Evolutionary conservation across 495 filamentous ascomycete species (phyloP), one percentile per base, ranked within the genome.

Genomic region (Cladorrhinum samala): DNA sequence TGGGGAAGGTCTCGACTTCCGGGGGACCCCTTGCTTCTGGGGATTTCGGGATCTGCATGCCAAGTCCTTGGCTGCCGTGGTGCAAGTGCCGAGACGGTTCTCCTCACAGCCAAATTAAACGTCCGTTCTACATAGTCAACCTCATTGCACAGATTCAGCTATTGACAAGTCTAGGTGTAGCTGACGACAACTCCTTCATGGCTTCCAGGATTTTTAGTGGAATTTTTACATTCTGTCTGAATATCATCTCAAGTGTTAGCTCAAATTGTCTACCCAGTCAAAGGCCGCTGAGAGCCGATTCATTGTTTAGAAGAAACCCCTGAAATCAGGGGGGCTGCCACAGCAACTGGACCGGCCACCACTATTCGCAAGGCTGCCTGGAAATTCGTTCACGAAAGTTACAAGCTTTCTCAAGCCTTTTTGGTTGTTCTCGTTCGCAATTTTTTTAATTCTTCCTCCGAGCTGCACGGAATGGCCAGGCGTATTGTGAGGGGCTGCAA

Each of bases 41-140:
- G 55, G 55, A 43, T n/a, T 20, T 43, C 42, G 24, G 49, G 59
- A 65, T 63, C 60, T 66, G 63, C 60, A 62, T 30, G 56, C 57
- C 59, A 64, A 67, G 57, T 43, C 13, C 23, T 52, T 52, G 43
- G 39, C 19, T 58, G 37, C 58, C 53, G 42, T 37, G 41, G 42
- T 39, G 46, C 54, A 55, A 61, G 47, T 64, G 61, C 58, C 61
- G 61, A 57, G 25, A 48, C 21, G 9, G 8, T 45, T 55, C 51
- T 54, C 51, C 50, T 36, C 60, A 52, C 39, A 25, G 25, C 23
- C 45, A 57, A 38, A 61, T 61, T 56, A 52, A 54, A 47, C 45
- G 45, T 30, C 45, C 45, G 30, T 24, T 25, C 25, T 24, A 21
- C 20, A 6, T 41, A n/a, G 17, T n/a, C 39, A 41, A 8, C 39